Evolutionary conservation across 2,329 filamentous ascomycete genomes (phyloP).

Genomic region (Dactylellina leptospora): DNA sequence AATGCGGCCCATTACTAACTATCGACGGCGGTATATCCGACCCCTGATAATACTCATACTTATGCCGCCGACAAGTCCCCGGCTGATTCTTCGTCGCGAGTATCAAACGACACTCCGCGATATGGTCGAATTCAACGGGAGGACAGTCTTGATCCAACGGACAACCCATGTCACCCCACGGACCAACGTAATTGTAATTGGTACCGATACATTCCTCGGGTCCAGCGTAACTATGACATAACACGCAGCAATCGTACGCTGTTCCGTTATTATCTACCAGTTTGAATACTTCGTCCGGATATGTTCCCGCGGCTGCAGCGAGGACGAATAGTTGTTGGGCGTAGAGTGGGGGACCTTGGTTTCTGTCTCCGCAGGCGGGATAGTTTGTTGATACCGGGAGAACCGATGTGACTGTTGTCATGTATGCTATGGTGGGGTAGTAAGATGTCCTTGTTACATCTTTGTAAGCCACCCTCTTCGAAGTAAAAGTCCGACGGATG

Average conservation of each 20-base stretch:
- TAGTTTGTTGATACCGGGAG: constrained; percentile 12
- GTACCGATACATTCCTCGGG: constrained; percentile 12
- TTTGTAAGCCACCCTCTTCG: not conserved
- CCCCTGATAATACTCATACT: constrained; percentile 1
- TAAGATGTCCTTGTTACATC: constrained; percentile 6
- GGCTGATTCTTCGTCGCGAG: constrained; percentile 3
- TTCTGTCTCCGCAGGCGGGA: not conserved
- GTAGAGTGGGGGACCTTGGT: not conserved
- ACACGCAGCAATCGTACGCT: constrained; percentile 22
- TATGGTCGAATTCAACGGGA: not conserved
- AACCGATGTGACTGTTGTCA: constrained; percentile 4
- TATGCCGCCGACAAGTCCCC: not conserved
- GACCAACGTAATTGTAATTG: not conserved
- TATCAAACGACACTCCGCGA: constrained; percentile 4
- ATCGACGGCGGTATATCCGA: not conserved
- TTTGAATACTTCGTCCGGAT: not conserved
- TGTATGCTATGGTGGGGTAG: constrained; percentile 8
- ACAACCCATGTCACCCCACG: not conserved
- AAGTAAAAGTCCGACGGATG: not conserved
- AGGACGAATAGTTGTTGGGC: too few species aligned
- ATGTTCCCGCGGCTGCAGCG: too few species aligned
- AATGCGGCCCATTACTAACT: constrained; percentile 19
- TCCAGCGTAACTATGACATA: constrained; percentile 11
- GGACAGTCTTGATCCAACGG: not conserved
- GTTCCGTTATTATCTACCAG: not conserved